Evolutionary conservation across 2,329 filamentous ascomycete genomes (phyloP), one percentile per base, ranked within the genome.

Genomic region (Uncinocarpus reesii): DNA sequence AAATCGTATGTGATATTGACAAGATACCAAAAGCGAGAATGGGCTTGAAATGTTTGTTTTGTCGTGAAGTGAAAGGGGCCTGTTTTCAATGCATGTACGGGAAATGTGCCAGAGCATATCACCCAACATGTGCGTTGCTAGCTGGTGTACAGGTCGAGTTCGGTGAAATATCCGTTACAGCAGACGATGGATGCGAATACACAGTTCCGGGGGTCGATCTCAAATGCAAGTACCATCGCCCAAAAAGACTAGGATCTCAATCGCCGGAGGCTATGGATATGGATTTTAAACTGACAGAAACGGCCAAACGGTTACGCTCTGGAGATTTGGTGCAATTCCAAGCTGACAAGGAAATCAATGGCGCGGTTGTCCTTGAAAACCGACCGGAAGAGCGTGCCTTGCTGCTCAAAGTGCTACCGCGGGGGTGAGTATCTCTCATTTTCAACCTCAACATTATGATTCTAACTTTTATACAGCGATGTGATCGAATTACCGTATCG

Each of bases 71-170:
- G 65, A 85, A 84, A 49, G 92, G 92, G n/a, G 87, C 87, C 13
- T 95, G 90, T 68, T 93, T 98, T 69, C 90, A 96, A 65, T 98
- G 92, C 67, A 93, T 87, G 1, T 83, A 87, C 57, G 90, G 89
- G 71, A 96, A 95, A 64, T 98, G 92, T 60, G 84, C 86, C 3
- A 77, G 92, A 54, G 84, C 90, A 7, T 98, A 95, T 66, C 92
- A 98, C 63, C 86, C 90, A 13, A 96, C 89, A 1, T 98, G 92
- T 63, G 92, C 92, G 2, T 83, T 88, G 6, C 82, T 90, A 18
- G 90, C 89, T 29, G 92, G 92, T 49, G 88, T 95, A 1, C 85
- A 94, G 62, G 81, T 95, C 42, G 90, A 98, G 62, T 80, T 87
- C 58, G 86, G 86, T 24, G 80, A 87, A 29, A 81, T 94, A 24